These are phyloP conservation scores for Neurospora terricola DNA, from an alignment of 495 filamentous ascomycete genomes.

Conservation along the genomic window DNA sequence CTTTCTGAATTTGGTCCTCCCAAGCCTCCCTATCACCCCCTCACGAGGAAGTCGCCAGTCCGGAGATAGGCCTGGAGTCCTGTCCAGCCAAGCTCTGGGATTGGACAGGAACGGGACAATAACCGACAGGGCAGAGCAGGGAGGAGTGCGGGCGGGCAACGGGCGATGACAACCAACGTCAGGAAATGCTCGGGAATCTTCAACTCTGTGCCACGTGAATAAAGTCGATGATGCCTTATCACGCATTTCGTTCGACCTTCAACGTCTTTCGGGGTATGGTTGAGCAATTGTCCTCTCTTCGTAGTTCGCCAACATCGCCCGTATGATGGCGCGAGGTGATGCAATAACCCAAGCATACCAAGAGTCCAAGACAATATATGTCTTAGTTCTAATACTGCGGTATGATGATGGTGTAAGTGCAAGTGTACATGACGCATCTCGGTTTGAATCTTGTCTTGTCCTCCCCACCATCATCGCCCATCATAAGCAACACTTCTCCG, in stretches of 20 bases:
- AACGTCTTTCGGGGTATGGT: neutral
- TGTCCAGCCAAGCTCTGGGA: neutral
- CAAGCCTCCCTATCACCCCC: neutral
- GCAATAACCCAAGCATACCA: neutral
- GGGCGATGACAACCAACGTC: neutral
- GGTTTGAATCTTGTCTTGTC: neutral
- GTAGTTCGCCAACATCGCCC: neutral
- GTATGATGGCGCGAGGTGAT: neutral
- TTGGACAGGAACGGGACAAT: neutral
- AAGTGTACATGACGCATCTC: neutral
- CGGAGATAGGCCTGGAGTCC: neutral
- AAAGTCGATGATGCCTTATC: neutral
- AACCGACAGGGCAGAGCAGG: neutral
- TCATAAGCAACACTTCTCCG: neutral
- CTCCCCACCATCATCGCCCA: neutral
- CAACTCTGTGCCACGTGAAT: neutral
- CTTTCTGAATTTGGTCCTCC: neutral
- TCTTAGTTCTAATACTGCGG: neutral
- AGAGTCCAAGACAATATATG: neutral
- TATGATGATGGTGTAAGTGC: neutral
- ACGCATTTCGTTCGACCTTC: neutral
- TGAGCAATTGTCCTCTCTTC: neutral
- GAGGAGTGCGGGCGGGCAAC: neutral
- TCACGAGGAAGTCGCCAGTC: neutral
- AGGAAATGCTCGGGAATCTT: neutral